phyloP scores from a whole-genome alignment of 169 alveolate species.

The Cryptosporidium muris region DNA sequence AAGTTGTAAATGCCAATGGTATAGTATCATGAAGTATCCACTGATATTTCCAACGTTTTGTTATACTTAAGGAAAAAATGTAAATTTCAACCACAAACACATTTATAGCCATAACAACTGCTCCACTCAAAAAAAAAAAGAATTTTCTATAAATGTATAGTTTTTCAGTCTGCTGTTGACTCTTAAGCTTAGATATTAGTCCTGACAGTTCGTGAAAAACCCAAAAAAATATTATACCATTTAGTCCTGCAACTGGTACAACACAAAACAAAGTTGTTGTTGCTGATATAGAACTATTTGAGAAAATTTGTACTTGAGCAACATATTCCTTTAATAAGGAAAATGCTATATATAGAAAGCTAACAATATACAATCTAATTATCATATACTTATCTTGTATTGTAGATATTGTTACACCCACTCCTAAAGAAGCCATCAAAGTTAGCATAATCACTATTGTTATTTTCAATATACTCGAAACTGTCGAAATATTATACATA shows the following conservation, averaged over 20 bases:
- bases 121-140: background rate
- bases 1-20: constrained; percentile 4
- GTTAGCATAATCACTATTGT: constrained; percentile 18
- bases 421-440: constrained; percentile 40
- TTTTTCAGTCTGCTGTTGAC: constrained; percentile 29
- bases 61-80: constrained; percentile 3
- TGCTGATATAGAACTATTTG: background rate
- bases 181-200: background rate
- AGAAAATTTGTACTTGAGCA: background rate
- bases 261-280: background rate
- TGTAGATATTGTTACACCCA: constrained; percentile 19
- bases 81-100: constrained; percentile 23
- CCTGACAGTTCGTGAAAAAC: constrained; percentile 30
- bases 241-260: constrained; percentile 23
- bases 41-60: constrained; percentile 40
- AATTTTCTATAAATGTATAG: constrained; percentile 17
- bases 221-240: constrained; percentile 38
- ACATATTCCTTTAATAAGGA: constrained; percentile 25
- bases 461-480: background rate
- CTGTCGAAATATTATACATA: background rate
- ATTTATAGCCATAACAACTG: background rate
- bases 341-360: constrained; percentile 11
- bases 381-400: background rate
- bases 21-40: constrained; percentile 56
- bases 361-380: background rate